Evolutionary conservation across 2,329 filamentous ascomycete genomes (phyloP), one percentile per base, ranked within the genome.

Genomic region (Fusarium verrucosum): DNA sequence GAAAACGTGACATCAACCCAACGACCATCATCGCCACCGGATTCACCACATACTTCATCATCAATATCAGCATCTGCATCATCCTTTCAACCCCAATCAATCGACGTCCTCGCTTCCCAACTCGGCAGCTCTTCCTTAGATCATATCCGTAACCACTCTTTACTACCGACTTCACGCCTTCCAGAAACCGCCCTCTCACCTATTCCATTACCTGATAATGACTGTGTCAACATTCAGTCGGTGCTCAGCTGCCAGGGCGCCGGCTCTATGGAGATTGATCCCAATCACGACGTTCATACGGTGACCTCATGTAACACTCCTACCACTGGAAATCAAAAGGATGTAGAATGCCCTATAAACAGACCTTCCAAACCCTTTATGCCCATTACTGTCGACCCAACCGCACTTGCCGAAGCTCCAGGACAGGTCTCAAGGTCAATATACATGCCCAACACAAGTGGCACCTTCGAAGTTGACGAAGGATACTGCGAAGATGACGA

Each of bases 381-480:
- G 45, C 50, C 54, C 7, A 51, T 53, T 33, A 17, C 42, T 30
- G 33, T 57, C 17, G 50, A 64, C 36, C 47, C 38, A 5, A 19
- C 23, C 22, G 40, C 47, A 13, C 41, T 20, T 28, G 19, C 50
- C 32, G 55, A 65, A 38, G 40, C 37, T 14, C 42, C 33, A 41
- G 28, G 26, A 20, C 19, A 33, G 51, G 10, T 28, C 23, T 26
- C 47, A 30, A 45, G 10, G 7, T 47, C 65, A n/a, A 22, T 41
- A 3, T 51, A 41, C 35, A 50, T 53, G 10, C 51, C 58, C 14
- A 43, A 52, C 17, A 36, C 49, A 10, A 44, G 43, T 10, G 33
- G 40, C 16, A 54, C 53, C 30, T 47, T 73, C 5, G 68, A 75
- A 35, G 73, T 70, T 6, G 73, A 75, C 19, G 73, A 75, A 42